Base-by-base conservation (phyloP, 2,329 filamentous ascomycete genomes). In the Aulographum hederae region DNA sequence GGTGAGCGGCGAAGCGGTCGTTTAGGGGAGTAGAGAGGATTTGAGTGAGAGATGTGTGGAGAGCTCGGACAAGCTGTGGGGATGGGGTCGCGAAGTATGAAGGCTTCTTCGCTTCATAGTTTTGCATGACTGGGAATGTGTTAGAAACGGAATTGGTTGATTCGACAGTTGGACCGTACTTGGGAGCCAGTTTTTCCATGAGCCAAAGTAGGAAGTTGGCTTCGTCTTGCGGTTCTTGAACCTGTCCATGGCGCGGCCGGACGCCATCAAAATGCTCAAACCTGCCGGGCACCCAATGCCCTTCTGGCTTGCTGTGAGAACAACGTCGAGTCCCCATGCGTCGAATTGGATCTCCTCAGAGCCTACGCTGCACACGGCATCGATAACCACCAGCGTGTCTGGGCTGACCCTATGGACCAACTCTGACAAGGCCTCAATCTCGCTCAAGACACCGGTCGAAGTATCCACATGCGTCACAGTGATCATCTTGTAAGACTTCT, bases 381-480 rank as follows among this genome's bases (percentile, higher is more conserved):
- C 89, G 34, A 94, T 86, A 32, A 95, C 69, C 37, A 98, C 60
- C 34, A 98, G 65, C 1, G 89, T 98, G 32, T 93, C 75, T 0
- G 89, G 89, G 38, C 82, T 92, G 40, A 94, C 80, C 32, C 69
- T 68, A 52, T 78, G 78, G 32, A 95, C 79, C 31, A 91, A 62
- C 48, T 85, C 78, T 20, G 82, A 73, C 35, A 98, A 62, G 35
- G 73, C 63, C 63, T 91, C 77, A 46, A 95, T 70, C 53, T 95
- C 85, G 48, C 79, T 92, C 31, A 98, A 63, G 17, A 98, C 89
- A 43, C 89, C 89, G 23, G 89, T 98, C 3, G 85, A 94, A 16
- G 89, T 98, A 51, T 98, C 89, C 39, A 94, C 86, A 53, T 98
- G 89, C 8, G 89, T 98, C 41, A 95, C 78, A 26, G 86, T 95